Conservation (phyloP, 495 filamentous ascomycete species). For the Daldinia decipiens region DNA sequence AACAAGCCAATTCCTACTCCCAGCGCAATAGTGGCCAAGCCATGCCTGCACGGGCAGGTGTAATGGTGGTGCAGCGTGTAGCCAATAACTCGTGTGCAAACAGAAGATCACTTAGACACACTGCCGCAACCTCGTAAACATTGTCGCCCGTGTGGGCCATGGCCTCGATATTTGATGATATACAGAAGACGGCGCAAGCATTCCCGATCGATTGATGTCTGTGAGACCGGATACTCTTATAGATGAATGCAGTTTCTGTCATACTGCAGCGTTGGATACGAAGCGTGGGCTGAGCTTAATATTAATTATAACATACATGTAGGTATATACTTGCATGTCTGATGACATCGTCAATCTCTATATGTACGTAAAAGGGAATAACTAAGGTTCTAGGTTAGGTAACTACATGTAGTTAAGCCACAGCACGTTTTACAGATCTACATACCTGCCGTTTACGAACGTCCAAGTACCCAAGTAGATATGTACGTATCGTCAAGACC, state of each 20-base stretch:
- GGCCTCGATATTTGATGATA: slow-evolving; percentile 35
- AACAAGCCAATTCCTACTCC: slow-evolving; percentile 25
- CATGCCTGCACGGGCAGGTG: slow-evolving; percentile 29
- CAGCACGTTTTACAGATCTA: slow-evolving; percentile 2
- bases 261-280: slow-evolving; percentile 41
- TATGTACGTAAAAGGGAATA: neutral
- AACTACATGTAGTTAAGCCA: slow-evolving; percentile 1
- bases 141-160: slow-evolving; percentile 36
- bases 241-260: slow-evolving; percentile 34
- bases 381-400: no score
- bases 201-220: slow-evolving; percentile 33
- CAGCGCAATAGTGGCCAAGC: slow-evolving; percentile 21
- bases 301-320: slow-evolving; percentile 5
- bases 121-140: slow-evolving; percentile 36
- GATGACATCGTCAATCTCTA: neutral
- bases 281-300: slow-evolving; percentile 17
- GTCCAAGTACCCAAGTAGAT: neutral
- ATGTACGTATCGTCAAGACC: neutral
- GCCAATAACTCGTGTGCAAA: slow-evolving; percentile 31
- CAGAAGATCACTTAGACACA: slow-evolving; percentile 15
- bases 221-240: slow-evolving; percentile 35
- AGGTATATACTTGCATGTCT: neutral
- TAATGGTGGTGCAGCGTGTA: slow-evolving; percentile 43
- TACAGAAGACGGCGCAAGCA: slow-evolving; percentile 24
- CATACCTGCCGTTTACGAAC: slow-evolving; percentile 1